Evolutionary conservation across 1,139 yeast genomes (phyloP), one percentile per base, ranked within the genome.

Genomic region (Lodderomyces margitis): DNA sequence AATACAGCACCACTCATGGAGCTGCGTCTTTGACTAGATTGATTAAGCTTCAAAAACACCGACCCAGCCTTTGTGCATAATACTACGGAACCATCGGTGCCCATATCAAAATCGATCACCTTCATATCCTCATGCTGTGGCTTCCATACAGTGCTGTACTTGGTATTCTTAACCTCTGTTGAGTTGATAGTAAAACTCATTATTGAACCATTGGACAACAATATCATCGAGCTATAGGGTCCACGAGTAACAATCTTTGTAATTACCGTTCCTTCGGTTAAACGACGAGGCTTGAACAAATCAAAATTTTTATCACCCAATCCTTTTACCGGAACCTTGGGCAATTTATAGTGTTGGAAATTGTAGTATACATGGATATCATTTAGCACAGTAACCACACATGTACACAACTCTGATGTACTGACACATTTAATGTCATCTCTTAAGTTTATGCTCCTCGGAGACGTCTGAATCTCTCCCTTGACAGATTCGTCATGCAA

Each of bases 371-470:
- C 74, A 55, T 81, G 85, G 14, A 89, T 74, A 40, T 80, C 87
- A 46, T 82, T 76, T 11, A 70, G 68, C 3, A 61, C 66, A 1
- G 86, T 75, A 4, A 87, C 70, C 1, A 88, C 78, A 38, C 87
- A 69, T 0, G 96, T 88, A 24, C 83, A 80, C 37, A 72, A 66
- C 36, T 87, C 95, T n/a, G 83, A 76, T 1, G 92, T 83, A 23
- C 76, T 66, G 1, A 84, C 83, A 40, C 74, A 71, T 45, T 74
- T 74, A 25, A 87, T 79, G 1, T 66, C 77, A 46, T 74, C 78
- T 17, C 73, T 58, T 43, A 82, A 66, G 1, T 65, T 57, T 1
- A 77, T 58, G 40, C 59, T 64, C 43, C 70, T 67, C 0, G 89
- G 87, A 10, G 49, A 51, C 11, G 45, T n/a, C 43, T 67, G 69